These are phyloP conservation scores for Metschnikowia noctiluminum DNA, from an alignment of 805 yeast species.

Conservation along the genomic window DNA sequence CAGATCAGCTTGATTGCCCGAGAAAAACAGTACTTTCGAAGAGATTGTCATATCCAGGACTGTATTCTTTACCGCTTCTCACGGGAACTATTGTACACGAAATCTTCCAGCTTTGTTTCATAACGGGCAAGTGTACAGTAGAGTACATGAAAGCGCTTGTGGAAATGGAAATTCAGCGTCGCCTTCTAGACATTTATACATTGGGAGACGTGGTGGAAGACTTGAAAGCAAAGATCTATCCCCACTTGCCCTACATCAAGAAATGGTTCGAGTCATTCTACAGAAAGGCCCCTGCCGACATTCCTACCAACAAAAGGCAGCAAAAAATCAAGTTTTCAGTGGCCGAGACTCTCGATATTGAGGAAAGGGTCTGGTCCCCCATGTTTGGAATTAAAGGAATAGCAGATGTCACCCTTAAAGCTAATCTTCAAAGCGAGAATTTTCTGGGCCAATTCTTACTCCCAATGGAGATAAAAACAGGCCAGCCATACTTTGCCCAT, in stretches of 20 bases:
- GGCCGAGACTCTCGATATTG: conserved; percentile 71
- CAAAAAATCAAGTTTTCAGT: conserved; percentile 47
- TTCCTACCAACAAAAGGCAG: conserved; percentile 26
- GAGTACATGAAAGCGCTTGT: conserved; percentile 35
- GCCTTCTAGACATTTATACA: conserved; percentile 51
- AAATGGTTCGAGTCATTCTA: conserved; percentile 52
- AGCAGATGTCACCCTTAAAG: conserved; percentile 82
- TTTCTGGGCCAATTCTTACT: conserved; percentile 48
- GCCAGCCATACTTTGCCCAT: conserved; percentile 63
- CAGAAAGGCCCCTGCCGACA: conserved; percentile 18
- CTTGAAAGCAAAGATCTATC: conserved; percentile 40
- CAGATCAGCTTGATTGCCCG: conserved; percentile 71
- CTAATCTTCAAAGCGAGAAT: conserved; percentile 37
- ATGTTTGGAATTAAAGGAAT: conserved; percentile 84
- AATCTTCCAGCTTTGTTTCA: conserved; percentile 60
- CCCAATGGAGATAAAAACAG: conserved; percentile 92
- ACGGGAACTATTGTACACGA: conserved; percentile 84
- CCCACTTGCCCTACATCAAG: conserved; percentile 50
- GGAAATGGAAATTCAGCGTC: conserved; percentile 41
- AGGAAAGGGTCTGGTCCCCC: conserved; percentile 91
- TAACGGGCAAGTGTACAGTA: conserved; percentile 31
- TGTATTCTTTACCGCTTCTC: conserved; percentile 58
- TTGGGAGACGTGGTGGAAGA: conserved; percentile 48
- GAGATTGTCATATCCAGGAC: conserved; percentile 60
- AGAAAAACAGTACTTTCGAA: conserved; percentile 64